Evolutionary conservation across 495 filamentous ascomycete genomes (phyloP), one percentile per base, ranked within the genome.

Genomic region (Lasiosphaeris hirsuta): DNA sequence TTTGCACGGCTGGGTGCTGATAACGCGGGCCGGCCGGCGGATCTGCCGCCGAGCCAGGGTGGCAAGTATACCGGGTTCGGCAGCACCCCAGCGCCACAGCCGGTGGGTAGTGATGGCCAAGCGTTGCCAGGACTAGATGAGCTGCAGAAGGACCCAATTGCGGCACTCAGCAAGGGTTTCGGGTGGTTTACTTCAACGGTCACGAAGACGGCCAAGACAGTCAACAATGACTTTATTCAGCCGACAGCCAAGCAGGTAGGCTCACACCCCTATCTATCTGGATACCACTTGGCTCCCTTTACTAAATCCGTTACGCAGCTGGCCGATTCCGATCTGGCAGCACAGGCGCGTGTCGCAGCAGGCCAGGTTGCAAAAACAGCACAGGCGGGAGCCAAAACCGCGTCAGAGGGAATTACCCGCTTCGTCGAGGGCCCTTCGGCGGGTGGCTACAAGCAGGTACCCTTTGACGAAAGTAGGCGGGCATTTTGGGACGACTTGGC

Each of bases 61-160:
- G 94, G 94, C 1, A 96, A 96, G 73, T 97, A 89, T 66, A 78
- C 76, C 7, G 94, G 94, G 0, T 98, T 98, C 73, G 94, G 94
- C 1, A 90, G 86, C 64, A 86, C 81, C 13, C 76, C 87, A 34
- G 67, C 73, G 43, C 68, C 76, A 47, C 63, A 79, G 43, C 69
- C 59, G 65, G 58, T 71, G 47, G 62, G 69, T 10, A 75, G 73
- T 10, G 72, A 63, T 6, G 64, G 64, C 7, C 71, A 73, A n/a
- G 69, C 56, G 0, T 63, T 86, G 14, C 89, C 86, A 0, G 84
- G 82, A 1, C 69, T 92, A 18, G 87, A 95, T 52, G 92, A 96
- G 37, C 84, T 97, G 61, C 89, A 93, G 72, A 88, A 87, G 61
- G 94, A 98, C 70, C 92, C 95, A 2, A 80, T 97, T 55, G 92